phyloP scores from a whole-genome alignment of 352 stramenopile species.

The Phytophthora idaei region DNA sequence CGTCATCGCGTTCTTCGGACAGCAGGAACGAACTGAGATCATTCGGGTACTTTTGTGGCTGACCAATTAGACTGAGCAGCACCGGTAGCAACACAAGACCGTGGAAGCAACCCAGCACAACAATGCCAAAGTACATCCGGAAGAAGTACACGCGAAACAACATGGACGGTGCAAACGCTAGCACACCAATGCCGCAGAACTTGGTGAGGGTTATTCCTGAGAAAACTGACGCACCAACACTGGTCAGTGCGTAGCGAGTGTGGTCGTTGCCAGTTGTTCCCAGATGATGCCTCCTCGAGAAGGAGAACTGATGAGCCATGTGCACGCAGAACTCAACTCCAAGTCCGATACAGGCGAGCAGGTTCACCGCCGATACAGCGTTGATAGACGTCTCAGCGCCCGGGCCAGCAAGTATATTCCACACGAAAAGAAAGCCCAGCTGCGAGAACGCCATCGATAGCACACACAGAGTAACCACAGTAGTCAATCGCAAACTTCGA shows the following conservation, averaged over 20 bases:
- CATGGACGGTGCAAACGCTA: slow-evolving; percentile 91
- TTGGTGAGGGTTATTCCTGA: slow-evolving; percentile 94
- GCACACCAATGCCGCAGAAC: slow-evolving; percentile 88
- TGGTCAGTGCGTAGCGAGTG: slow-evolving; percentile 72
- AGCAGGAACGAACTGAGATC: slow-evolving; percentile 76
- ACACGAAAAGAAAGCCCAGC: slow-evolving; percentile 83
- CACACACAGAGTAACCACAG: slow-evolving; percentile 78
- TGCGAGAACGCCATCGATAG: slow-evolving; percentile 80
- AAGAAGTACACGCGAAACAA: slow-evolving; percentile 94
- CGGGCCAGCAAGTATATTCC: slow-evolving; percentile 58
- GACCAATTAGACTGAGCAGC: slow-evolving; percentile 76
- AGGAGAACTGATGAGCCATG: slow-evolving; percentile 84
- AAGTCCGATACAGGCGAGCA: slow-evolving; percentile 87
- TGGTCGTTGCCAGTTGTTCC: slow-evolving; percentile 66
- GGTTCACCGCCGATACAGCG: slow-evolving; percentile 90
- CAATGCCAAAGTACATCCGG: slow-evolving; percentile 92
- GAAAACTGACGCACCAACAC: slow-evolving; percentile 83
- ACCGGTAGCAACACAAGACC: slow-evolving; percentile 83
- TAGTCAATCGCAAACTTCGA: slow-evolving; percentile 61
- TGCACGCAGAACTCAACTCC: slow-evolving; percentile 92
- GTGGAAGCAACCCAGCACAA: slow-evolving; percentile 87
- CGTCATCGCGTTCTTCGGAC: slow-evolving; percentile 68
- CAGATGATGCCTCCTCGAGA: slow-evolving; percentile 52
- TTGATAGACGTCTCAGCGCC: slow-evolving; percentile 82
- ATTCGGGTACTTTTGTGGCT: slow-evolving; percentile 52